Evolutionary conservation across 2,329 filamentous ascomycete genomes (phyloP).

Genomic region (Pseudocercospora musae): DNA sequence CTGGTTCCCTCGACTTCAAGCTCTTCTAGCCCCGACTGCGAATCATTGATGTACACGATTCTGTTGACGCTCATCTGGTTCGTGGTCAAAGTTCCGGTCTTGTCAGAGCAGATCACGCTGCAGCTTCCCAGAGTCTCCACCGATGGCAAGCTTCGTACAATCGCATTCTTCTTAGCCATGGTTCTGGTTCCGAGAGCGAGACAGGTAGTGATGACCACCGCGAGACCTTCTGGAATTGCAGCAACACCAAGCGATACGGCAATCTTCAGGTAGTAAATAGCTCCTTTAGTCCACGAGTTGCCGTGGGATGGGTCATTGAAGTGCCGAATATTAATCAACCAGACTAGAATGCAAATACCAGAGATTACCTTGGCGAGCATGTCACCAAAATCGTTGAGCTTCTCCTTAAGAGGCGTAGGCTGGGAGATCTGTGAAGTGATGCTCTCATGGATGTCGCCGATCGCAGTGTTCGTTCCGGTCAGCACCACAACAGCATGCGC

Average conservation of each 20-base stretch:
- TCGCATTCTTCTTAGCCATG: conserved; percentile 98
- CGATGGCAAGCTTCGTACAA: conserved; percentile 91
- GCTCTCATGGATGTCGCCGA: conserved; percentile 98
- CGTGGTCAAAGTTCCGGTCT: conserved; percentile 95
- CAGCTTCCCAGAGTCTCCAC: conserved; percentile 98
- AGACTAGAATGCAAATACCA: conserved; percentile 91
- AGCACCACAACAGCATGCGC: conserved; percentile 87
- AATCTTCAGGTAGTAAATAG: conserved; percentile 99
- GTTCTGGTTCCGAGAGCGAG: conserved; percentile 92
- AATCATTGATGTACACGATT: conserved; percentile 75
- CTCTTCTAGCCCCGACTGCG: conserved; percentile 73
- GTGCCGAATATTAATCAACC: conserved; percentile 97
- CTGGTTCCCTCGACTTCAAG: conserved; percentile 89
- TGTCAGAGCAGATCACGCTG: conserved; percentile 99
- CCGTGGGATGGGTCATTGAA: conserved; percentile 94
- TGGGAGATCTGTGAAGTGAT: conserved; percentile 97
- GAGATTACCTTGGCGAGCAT: conserved; percentile 96
- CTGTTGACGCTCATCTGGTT: conserved; percentile 99
- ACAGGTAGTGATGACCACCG: conserved; percentile 98
- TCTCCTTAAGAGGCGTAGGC: conserved; percentile 95
- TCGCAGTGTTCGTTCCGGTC: conserved; percentile 86
- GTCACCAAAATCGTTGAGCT: conserved; percentile 97
- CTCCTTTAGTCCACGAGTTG: conserved; percentile 82
- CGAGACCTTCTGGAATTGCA: conserved; percentile 94
- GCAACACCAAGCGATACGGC: conserved; percentile 96